These are phyloP conservation scores for Colletotrichum cordylinicola DNA, from an alignment of 2,329 filamentous ascomycete species.

Conservation along the genomic window DNA sequence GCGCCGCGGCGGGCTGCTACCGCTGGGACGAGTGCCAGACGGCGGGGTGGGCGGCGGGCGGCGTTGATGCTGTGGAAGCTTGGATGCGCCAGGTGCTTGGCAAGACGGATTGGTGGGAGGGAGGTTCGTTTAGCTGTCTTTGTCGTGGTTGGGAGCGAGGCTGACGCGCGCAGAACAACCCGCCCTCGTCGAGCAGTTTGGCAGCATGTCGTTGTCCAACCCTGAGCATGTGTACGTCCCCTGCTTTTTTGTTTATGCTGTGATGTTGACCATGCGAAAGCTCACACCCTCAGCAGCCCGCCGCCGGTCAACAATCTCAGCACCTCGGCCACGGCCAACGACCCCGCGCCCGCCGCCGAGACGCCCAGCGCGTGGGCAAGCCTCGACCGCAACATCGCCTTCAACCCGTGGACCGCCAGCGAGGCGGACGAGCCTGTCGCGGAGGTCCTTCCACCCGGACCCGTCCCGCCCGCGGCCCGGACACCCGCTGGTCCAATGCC, in stretches of 20 bases:
- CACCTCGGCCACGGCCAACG: too few species aligned
- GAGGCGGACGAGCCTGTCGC: neutral
- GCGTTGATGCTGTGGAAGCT: neutral
- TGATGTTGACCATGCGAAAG: neutral
- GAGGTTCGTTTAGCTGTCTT: neutral
- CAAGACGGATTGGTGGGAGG: neutral
- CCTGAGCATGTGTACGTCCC: neutral
- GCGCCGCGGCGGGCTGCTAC: neutral
- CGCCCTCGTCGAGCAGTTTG: neutral
- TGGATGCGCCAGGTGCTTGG: neutral
- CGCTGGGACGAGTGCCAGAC: neutral
- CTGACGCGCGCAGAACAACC: neutral
- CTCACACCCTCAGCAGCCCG: neutral
- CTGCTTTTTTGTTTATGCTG: neutral
- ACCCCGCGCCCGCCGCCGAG: neutral
- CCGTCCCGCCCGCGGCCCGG: neutral
- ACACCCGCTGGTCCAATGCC: neutral
- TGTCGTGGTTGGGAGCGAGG: neutral
- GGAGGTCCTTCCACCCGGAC: neutral
- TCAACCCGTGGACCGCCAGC: neutral
- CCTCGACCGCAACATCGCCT: neutral
- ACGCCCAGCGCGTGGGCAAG: neutral
- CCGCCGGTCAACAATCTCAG: neutral
- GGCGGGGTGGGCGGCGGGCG: neutral
- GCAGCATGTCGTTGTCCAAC: neutral